Evolutionary conservation across 2,329 filamentous ascomycete genomes (phyloP), one percentile per base, ranked within the genome.

Genomic region (Mycocentrospora acerina): DNA sequence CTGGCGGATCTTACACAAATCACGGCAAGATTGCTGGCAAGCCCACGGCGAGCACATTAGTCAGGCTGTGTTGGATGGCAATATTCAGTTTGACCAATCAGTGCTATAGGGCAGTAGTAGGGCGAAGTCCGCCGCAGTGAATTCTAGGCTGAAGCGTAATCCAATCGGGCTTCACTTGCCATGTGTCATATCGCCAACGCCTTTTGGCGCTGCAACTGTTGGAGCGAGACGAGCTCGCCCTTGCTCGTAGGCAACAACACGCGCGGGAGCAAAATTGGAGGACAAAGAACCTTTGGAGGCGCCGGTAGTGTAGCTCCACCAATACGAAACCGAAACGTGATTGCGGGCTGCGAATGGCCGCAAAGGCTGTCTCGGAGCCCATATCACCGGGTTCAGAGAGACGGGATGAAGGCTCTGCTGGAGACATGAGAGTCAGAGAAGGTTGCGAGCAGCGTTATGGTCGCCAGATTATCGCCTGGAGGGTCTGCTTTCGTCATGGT

Each of bases 311-410:
- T 40, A 31, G 48, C 44, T 56, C 57, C 55, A 63, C 56, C 48
- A 40, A 46, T 32, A 42, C 59, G 53, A 64, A 63, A 61, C 53
- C 50, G 51, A 62, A 62, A 59, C 56, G 55, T 61, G 58, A 61
- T 53, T 26, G 33, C 51, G 46, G 52, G 42, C 40, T 42, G 40
- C 22, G 40, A 44, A 48, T 42, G 41, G 42, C 34, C 42, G 50
- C 40, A 41, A 44, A 47, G 48, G 47, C 51, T 43, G 48, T 48
- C 37, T 35, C 40, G 37, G 29, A 48, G 49, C 26, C 49, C 45
- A 46, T 40, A 33, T 43, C 48, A 50, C 44, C 49, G 51, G 51
- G 50, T 48, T 54, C 50, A 57, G 53, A 51, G 50, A 53, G 53
- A 33, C 46, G 44, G 40, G 32, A 43, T 34, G 47, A 47, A 57